Percentiles rank a stretch among this genome's conserved stretches.
Evolutionary conservation across 495 filamentous ascomycete species (phyloP).

Genomic region (Trichocladium antarcticum): DNA sequence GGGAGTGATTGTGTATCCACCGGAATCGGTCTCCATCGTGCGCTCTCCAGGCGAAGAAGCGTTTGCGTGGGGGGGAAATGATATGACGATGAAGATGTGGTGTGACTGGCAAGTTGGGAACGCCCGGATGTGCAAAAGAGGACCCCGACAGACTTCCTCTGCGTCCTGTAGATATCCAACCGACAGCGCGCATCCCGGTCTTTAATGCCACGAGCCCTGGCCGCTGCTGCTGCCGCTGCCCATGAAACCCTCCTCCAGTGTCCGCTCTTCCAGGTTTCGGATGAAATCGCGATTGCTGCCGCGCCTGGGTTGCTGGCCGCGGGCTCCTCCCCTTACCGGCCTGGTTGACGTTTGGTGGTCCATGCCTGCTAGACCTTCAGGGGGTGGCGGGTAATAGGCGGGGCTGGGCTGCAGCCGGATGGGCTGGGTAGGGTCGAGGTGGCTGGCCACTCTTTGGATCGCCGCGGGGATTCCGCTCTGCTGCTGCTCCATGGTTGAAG

Average conservation of each 20-base stretch:
- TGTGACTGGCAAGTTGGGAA: too few species aligned
- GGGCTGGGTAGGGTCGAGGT: slow-evolving; percentile 88
- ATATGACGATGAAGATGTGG: too few species aligned
- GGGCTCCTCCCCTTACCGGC: slow-evolving; percentile 65
- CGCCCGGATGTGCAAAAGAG: background rate
- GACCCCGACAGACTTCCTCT: background rate
- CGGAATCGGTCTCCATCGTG: too few species aligned
- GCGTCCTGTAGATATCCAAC: slow-evolving; percentile 7
- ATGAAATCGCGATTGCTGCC: slow-evolving; percentile 80
- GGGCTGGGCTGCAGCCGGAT: slow-evolving; percentile 93
- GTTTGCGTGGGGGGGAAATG: too few species aligned
- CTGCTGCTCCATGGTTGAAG: slow-evolving; percentile 91
- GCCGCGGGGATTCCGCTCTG: slow-evolving; percentile 82
- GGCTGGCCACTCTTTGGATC: slow-evolving; percentile 92
- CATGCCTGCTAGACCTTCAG: slow-evolving; percentile 56
- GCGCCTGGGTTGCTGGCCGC: slow-evolving; percentile 46
- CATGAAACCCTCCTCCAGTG: slow-evolving; percentile 73
- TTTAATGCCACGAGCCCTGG: slow-evolving; percentile 44
- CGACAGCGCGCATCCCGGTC: background rate
- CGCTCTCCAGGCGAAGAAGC: too few species aligned
- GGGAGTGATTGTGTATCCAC: too few species aligned
- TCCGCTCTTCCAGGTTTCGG: slow-evolving; percentile 83
- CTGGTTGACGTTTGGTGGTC: slow-evolving; percentile 46
- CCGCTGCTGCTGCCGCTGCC: slow-evolving; percentile 6
- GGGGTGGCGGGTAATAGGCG: slow-evolving; percentile 94